Evolutionary conservation across 495 filamentous ascomycete species (phyloP).

Genomic region (Clohesyomyces aquaticus): DNA sequence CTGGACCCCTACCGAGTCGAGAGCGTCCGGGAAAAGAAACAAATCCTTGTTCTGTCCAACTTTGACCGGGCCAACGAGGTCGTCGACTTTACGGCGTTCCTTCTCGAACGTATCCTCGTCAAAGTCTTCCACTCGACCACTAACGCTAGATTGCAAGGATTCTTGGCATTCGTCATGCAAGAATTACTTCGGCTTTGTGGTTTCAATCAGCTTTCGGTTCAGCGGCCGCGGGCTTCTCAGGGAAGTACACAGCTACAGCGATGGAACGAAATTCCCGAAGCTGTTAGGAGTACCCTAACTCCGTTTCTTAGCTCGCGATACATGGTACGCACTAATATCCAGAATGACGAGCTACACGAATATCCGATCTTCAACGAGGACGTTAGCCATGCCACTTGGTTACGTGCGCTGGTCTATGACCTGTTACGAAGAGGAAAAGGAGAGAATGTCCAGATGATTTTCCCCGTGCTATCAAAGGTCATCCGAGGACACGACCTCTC

Average conservation of each 20-base stretch:
- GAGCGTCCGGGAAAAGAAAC: constrained; percentile 69
- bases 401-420: constrained; percentile 77
- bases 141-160: constrained; percentile 84
- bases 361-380: constrained; percentile 77
- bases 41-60: constrained; percentile 82
- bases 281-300: constrained; percentile 73
- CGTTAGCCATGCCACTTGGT: constrained; percentile 76
- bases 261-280: constrained; percentile 76
- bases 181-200: constrained; percentile 78
- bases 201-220: constrained; percentile 62
- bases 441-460: constrained; percentile 71
- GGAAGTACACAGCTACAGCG: constrained; percentile 62
- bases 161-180: constrained; percentile 91
- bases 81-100: constrained; percentile 80
- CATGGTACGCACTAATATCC: constrained; percentile 59
- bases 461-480: constrained; percentile 75
- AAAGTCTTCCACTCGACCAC: constrained; percentile 87
- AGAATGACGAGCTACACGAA: constrained; percentile 53
- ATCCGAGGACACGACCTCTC: constrained; percentile 81
- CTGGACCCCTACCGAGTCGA: constrained; percentile 91
- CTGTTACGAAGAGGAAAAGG: constrained; percentile 73
- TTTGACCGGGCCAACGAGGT: constrained; percentile 80
- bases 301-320: constrained; percentile 88
- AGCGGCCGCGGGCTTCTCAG: constrained; percentile 57
- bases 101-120: constrained; percentile 84